A percentile compares a stretch with the other conserved stretches of the same genome.
Conservation (phyloP, 2,329 filamentous ascomycete species). For the Colletotrichum endophyticum region DNA sequence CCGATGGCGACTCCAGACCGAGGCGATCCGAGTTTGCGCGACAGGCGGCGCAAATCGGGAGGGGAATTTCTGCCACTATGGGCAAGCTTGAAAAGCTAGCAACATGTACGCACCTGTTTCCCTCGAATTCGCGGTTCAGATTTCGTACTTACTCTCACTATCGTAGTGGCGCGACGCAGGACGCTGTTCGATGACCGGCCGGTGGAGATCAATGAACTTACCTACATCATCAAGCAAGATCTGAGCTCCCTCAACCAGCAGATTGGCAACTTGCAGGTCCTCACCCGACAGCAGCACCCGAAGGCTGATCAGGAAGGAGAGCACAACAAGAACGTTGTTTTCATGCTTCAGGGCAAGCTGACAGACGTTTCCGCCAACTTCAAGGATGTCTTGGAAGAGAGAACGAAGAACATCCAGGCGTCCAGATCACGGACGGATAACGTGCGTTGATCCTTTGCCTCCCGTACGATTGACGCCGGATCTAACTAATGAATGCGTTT, state of each 20-base stretch:
- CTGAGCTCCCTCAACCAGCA: slow-evolving; percentile 83
- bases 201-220: slow-evolving; percentile 91
- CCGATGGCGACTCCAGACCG: slow-evolving; percentile 58
- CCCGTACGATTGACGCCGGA: too few species aligned
- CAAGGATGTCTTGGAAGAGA: slow-evolving; percentile 94
- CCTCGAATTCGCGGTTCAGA: not conserved
- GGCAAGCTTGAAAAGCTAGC: slow-evolving; percentile 93
- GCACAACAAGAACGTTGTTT: slow-evolving; percentile 97
- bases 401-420: slow-evolving; percentile 97
- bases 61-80: slow-evolving; percentile 91
- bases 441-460: not conserved
- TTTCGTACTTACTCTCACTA: not conserved
- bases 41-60: slow-evolving; percentile 87
- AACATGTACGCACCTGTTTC: slow-evolving; percentile 61
- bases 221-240: slow-evolving; percentile 97
- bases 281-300: slow-evolving; percentile 80
- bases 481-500: not conserved
- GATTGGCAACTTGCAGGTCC: slow-evolving; percentile 80
- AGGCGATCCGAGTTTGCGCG: slow-evolving; percentile 89
- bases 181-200: slow-evolving; percentile 97
- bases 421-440: slow-evolving; percentile 92
- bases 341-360: slow-evolving; percentile 87
- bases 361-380: slow-evolving; percentile 91
- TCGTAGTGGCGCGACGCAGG: slow-evolving; percentile 85
- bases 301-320: slow-evolving; percentile 83